A percentile compares a stretch with the other conserved stretches of the same genome.
These are phyloP conservation scores for Artemisia tridentata DNA, from an alignment of 129 eudicot species.

Conservation along the genomic window DNA sequence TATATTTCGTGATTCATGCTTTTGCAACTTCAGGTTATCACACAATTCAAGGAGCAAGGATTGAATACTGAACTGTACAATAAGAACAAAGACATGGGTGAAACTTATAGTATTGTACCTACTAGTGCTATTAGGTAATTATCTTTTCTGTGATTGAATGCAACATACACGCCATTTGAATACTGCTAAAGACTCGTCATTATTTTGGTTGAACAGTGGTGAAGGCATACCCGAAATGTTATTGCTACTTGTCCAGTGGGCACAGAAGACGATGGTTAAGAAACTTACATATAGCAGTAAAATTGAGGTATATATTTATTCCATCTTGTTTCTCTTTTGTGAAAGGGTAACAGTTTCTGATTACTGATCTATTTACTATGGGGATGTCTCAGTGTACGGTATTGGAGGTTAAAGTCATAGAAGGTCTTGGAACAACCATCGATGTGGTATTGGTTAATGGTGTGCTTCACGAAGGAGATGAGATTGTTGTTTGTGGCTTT, in stretches of 20 bases:
- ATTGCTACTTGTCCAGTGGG: constrained; percentile 75
- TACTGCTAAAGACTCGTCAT: constrained; percentile 10
- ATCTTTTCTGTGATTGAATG: constrained; percentile 1
- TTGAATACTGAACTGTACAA: constrained; percentile 84
- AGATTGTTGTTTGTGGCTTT: constrained; percentile 93
- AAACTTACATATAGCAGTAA: constrained; percentile 72
- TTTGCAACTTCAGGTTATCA: constrained; percentile 50
- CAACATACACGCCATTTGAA: background rate
- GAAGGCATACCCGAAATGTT: constrained; percentile 94
- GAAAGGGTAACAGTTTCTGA: background rate
- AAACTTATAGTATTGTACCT: constrained; percentile 90
- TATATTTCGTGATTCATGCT: constrained; percentile 18
- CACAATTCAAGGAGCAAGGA: constrained; percentile 93
- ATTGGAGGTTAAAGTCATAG: constrained; percentile 97
- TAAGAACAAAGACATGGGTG: constrained; percentile 88
- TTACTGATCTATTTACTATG: constrained; percentile 10
- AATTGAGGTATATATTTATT: constrained; percentile 53
- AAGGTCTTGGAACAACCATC: constrained; percentile 96
- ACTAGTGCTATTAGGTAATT: constrained; percentile 87
- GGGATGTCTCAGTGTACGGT: constrained; percentile 76
- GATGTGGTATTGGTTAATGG: constrained; percentile 97
- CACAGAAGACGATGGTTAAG: constrained; percentile 91
- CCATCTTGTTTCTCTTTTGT: background rate
- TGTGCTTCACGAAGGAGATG: constrained; percentile 97
- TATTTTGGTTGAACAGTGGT: constrained; percentile 55